A percentile compares a stretch with the other conserved stretches of the same genome.
phyloP scores from a whole-genome alignment of 2,329 filamentous ascomycete genomes.

The Diaporthe sp. region DNA sequence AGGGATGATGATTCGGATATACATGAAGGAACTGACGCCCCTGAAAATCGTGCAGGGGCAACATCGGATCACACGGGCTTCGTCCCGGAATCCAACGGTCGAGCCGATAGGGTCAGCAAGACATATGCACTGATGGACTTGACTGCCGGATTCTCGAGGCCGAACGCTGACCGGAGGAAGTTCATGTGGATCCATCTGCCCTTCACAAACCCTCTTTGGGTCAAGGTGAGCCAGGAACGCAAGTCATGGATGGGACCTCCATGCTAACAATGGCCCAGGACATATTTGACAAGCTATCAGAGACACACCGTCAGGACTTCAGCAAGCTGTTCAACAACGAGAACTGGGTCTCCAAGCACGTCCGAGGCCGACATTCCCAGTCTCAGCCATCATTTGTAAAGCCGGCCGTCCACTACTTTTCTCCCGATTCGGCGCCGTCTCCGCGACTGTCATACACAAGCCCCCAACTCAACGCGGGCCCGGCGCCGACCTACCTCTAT shows the following conservation, averaged over 20 bases:
- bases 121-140: conserved; percentile 48
- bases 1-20: conserved; percentile 1
- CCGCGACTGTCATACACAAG: conserved; percentile 43
- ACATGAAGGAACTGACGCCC: not conserved
- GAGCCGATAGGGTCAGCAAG: conserved; percentile 38
- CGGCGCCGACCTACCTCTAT: conserved; percentile 55
- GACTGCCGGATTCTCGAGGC: conserved; percentile 57
- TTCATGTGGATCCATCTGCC: conserved; percentile 72
- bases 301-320: conserved; percentile 56
- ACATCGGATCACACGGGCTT: conserved; percentile 17
- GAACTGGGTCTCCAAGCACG: conserved; percentile 56
- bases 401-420: conserved; percentile 52
- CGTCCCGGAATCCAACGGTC: conserved; percentile 8
- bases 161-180: conserved; percentile 56
- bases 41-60: not conserved
- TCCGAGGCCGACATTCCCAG: conserved; percentile 56
- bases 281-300: conserved; percentile 58
- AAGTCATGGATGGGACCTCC: conserved; percentile 39
- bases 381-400: conserved; percentile 56
- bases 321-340: conserved; percentile 56
- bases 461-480: conserved; percentile 31
- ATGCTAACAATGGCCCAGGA: conserved; percentile 44
- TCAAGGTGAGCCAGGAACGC: conserved; percentile 57
- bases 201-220: conserved; percentile 71
- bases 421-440: conserved; percentile 49